Percentiles rank a stretch among this genome's conserved stretches.
Evolutionary conservation across 768 basidiomycete genomes (phyloP).

Genomic region (Boletus reticuloceps): DNA sequence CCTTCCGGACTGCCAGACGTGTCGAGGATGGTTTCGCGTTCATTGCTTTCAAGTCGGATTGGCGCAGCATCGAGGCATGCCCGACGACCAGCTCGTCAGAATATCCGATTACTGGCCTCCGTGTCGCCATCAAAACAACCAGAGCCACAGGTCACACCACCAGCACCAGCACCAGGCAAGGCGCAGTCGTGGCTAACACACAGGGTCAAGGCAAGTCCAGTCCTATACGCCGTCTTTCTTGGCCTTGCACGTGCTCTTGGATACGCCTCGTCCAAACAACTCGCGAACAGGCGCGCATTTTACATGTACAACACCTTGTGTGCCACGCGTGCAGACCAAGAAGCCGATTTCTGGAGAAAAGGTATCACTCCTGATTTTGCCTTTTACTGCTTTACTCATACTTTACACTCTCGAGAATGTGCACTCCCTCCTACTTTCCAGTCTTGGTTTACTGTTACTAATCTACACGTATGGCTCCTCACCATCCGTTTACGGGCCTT

Average conservation of each 20-base stretch:
- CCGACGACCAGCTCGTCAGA: constrained; percentile 7
- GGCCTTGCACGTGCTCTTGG: constrained; percentile 51
- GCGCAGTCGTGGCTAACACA: constrained; percentile 55
- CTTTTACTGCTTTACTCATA: not conserved
- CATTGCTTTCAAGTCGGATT: constrained; percentile 9
- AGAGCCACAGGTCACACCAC: not conserved
- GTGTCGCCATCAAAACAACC: constrained; percentile 3
- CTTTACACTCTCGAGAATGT: constrained; percentile 52
- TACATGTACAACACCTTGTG: constrained; percentile 57
- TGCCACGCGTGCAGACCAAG: constrained; percentile 55
- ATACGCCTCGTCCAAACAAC: constrained; percentile 58
- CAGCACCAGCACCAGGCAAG: constrained; percentile 4
- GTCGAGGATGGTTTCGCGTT: constrained; percentile 14
- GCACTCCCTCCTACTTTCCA: constrained; percentile 90
- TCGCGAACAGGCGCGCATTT: constrained; percentile 58
- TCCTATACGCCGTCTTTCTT: constrained; percentile 44
- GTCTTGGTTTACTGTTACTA: constrained; percentile 93
- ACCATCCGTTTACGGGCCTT: constrained; percentile 85
- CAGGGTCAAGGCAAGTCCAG: constrained; percentile 49
- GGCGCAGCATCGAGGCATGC: constrained; percentile 1
- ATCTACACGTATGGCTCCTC: constrained; percentile 90
- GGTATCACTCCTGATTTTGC: constrained; percentile 38
- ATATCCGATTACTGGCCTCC: constrained; percentile 13
- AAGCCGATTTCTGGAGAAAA: constrained; percentile 61
- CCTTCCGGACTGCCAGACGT: not conserved